A percentile compares a stretch with the other conserved stretches of the same genome.
These are phyloP conservation scores for Rhizopogon vulgaris DNA, from an alignment of 768 basidiomycete genomes.

Conservation along the genomic window DNA sequence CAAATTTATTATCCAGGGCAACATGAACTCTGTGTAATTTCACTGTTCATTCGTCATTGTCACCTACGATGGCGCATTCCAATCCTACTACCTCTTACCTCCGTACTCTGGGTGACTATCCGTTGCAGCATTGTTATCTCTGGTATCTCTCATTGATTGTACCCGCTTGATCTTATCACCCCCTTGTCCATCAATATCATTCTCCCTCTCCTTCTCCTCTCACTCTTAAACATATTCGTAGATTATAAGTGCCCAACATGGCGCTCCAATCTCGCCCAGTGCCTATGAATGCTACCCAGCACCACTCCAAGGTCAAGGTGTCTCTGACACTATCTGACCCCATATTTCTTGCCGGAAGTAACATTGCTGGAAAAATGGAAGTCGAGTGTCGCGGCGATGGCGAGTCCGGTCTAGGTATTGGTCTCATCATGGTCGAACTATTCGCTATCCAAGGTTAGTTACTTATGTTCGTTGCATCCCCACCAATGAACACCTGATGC, in stretches of 20 bases:
- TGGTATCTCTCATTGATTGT: slow-evolving; percentile 4
- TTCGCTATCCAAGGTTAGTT: slow-evolving; percentile 62
- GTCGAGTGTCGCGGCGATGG: slow-evolving; percentile 72
- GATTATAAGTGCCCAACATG: slow-evolving; percentile 10
- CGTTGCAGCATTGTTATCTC: slow-evolving; percentile 6
- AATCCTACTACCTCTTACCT: slow-evolving; percentile 2
- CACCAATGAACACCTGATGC: slow-evolving; percentile 5
- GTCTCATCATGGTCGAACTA: slow-evolving; percentile 72
- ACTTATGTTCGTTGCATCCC: not conserved
- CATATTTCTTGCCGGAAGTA: slow-evolving; percentile 58
- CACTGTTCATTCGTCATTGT: not conserved
- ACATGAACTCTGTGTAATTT: slow-evolving; percentile 14
- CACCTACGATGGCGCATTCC: slow-evolving; percentile 10
- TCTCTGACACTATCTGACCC: slow-evolving; percentile 53
- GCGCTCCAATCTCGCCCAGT: slow-evolving; percentile 34
- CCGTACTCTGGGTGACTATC: not conserved
- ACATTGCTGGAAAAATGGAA: slow-evolving; percentile 71
- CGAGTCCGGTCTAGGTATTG: slow-evolving; percentile 59
- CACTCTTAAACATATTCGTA: not conserved
- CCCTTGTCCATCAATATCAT: not conserved
- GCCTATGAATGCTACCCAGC: slow-evolving; percentile 78
- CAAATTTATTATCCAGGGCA: slow-evolving; percentile 3
- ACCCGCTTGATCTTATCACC: slow-evolving; percentile 4
- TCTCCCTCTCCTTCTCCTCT: not conserved
- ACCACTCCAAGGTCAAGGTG: slow-evolving; percentile 75